Conservation (phyloP, 352 stramenopile genomes). For the Pythium coloratum region DNA sequence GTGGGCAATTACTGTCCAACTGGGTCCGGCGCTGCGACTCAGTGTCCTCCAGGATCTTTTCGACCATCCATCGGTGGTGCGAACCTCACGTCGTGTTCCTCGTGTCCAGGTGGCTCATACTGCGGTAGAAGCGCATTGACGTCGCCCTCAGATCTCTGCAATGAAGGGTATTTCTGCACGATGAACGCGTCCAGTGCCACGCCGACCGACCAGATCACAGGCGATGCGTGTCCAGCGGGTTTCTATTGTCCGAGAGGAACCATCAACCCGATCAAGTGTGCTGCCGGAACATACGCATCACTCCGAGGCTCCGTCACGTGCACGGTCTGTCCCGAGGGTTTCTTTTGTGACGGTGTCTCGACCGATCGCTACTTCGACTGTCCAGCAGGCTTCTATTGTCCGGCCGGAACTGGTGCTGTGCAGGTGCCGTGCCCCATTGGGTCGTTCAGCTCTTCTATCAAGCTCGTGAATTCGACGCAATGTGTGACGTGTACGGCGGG, state of each 20-base stretch:
- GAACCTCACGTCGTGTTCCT: conserved; percentile 58
- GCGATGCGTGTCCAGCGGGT: conserved; percentile 50
- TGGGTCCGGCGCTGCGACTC: conserved; percentile 46
- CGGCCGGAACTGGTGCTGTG: conserved; percentile 35
- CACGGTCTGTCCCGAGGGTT: conserved; percentile 53
- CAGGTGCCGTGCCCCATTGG: conserved; percentile 62
- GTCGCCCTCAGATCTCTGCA: conserved; percentile 56
- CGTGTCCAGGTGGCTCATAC: conserved; percentile 60
- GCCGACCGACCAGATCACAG: conserved; percentile 46
- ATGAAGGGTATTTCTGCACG: conserved; percentile 83
- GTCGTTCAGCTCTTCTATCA: conserved; percentile 53
- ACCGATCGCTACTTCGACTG: conserved; percentile 49
- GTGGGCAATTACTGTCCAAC: conserved; percentile 71
- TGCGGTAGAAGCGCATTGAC: conserved; percentile 53
- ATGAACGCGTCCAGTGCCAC: conserved; percentile 40
- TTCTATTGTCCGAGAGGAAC: conserved; percentile 62
- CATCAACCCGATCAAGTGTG: conserved; percentile 45
- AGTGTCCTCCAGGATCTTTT: conserved; percentile 70
- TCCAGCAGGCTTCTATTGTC: conserved; percentile 50
- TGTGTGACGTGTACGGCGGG: conserved; percentile 46
- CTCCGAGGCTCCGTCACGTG: conserved; percentile 34
- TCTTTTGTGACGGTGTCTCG: conserved; percentile 57
- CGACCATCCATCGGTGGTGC: conserved; percentile 45
- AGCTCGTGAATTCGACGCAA: conserved; percentile 37
- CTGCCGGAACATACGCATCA: conserved; percentile 39